These are phyloP conservation scores for Curvularia hawaiiensis DNA, from an alignment of 2,329 filamentous ascomycete genomes.

Conservation along the genomic window DNA sequence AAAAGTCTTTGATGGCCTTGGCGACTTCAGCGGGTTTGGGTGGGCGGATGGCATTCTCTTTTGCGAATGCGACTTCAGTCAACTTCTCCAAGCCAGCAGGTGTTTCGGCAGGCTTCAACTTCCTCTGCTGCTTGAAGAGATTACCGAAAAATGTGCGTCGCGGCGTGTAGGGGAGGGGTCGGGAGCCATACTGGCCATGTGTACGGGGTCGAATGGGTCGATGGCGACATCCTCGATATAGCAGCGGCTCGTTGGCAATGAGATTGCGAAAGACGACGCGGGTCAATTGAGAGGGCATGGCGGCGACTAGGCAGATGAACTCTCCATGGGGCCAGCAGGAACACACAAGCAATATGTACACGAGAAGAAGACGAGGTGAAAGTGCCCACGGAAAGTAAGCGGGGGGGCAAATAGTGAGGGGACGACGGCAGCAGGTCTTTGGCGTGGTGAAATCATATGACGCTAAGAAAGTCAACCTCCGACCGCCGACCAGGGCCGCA, in stretches of 20 bases:
- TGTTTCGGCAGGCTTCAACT: conserved; percentile 64
- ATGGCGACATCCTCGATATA: conserved; percentile 52
- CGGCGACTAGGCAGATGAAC: conserved; percentile 8
- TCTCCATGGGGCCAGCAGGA: conserved; percentile 20
- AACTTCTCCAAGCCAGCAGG: conserved; percentile 75
- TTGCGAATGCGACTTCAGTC: conserved; percentile 68
- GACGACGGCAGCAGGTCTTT: conserved; percentile 2
- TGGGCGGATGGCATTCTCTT: conserved; percentile 67
- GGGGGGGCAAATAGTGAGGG: conserved; percentile 8
- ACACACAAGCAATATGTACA: conserved; percentile 18
- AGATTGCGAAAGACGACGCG: conserved; percentile 64
- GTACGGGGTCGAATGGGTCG: conserved; percentile 37
- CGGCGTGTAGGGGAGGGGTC: conserved; percentile 37
- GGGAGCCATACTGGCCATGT: conserved; percentile 28
- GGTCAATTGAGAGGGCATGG: conserved; percentile 66
- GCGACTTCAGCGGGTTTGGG: conserved; percentile 68
- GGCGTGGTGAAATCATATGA: conserved; percentile 26
- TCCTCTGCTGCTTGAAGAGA: conserved; percentile 66
- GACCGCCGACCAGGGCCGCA: conserved; percentile 22
- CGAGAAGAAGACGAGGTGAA: conserved; percentile 22
- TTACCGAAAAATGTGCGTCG: conserved; percentile 66
- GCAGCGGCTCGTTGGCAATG: conserved; percentile 56
- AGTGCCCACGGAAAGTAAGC: conserved; percentile 13
- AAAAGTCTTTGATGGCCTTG: conserved; percentile 54
- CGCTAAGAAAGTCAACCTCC: conserved; percentile 23